These are phyloP conservation scores for Camelina laxa DNA, from an alignment of 345 rosid species.

Conservation along the genomic window DNA sequence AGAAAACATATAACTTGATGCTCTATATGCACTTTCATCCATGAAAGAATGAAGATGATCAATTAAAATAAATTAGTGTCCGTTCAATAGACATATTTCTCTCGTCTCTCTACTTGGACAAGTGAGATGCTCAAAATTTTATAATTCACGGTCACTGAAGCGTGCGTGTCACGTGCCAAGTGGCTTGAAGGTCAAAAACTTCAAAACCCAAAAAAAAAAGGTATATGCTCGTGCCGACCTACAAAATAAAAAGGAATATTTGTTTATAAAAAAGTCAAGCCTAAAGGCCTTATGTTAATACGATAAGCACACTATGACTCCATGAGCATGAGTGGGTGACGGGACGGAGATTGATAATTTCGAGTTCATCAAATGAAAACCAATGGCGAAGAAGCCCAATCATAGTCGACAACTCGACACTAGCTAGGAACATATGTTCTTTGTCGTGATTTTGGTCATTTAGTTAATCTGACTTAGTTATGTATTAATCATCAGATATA, in stretches of 20 bases:
- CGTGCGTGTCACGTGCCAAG: constrained; percentile 40
- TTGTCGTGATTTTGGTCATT: constrained; percentile 17
- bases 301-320: not conserved
- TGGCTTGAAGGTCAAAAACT: constrained; percentile 36
- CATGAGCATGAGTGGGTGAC: constrained; percentile 12
- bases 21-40: not conserved
- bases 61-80: not conserved
- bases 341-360: constrained; percentile 23
- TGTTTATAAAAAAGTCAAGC: constrained; percentile 25
- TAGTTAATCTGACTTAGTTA: not conserved
- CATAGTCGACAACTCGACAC: constrained; percentile 19
- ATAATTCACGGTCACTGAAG: constrained; percentile 6
- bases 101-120: not conserved
- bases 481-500: not conserved
- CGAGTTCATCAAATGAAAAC: constrained; percentile 33
- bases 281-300: constrained; percentile 29
- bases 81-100: not conserved
- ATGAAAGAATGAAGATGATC: not conserved
- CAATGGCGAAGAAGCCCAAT: constrained; percentile 20
- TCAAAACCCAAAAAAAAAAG: constrained; percentile 8
- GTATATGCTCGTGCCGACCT: constrained; percentile 41
- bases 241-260: not conserved
- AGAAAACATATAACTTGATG: not conserved
- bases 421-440: constrained; percentile 22
- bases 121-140: not conserved